Evolutionary conservation across 2,329 filamentous ascomycete species (phyloP).

Genomic region (Coniochaeta prunicola): DNA sequence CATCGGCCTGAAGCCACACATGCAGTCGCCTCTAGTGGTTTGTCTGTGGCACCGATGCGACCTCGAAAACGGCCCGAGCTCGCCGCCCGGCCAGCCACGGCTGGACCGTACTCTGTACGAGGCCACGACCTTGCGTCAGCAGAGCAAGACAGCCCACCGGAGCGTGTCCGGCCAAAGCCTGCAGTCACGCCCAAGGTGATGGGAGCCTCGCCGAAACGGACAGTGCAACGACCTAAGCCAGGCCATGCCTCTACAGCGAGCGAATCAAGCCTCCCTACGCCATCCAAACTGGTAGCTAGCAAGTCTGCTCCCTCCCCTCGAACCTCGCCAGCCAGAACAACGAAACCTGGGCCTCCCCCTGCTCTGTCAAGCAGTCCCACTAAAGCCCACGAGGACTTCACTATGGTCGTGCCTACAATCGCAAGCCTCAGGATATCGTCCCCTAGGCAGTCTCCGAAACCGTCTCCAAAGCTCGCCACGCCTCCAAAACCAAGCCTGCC

Average conservation of each 20-base stretch:
- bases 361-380: constrained; percentile 31
- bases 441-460: constrained; percentile 4
- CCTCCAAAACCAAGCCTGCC: constrained; percentile 1
- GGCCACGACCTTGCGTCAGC: constrained; percentile 35
- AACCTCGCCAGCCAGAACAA: constrained; percentile 23
- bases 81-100: constrained; percentile 53
- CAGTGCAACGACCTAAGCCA: constrained; percentile 35
- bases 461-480: constrained; percentile 6
- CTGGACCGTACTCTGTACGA: constrained; percentile 57
- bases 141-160: constrained; percentile 38
- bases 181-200: constrained; percentile 40
- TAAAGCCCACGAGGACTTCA: constrained; percentile 45
- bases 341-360: constrained; percentile 3
- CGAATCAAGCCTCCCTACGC: constrained; percentile 42
- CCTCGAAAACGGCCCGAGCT: constrained; percentile 52
- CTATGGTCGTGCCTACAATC: constrained; percentile 42
- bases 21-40: constrained; percentile 43
- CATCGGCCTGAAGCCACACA: constrained; percentile 35
- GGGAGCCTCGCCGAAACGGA: constrained; percentile 44
- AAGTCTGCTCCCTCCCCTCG: constrained; percentile 27
- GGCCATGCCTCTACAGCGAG: constrained; percentile 42
- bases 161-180: constrained; percentile 35
- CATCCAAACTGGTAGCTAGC: constrained; percentile 26
- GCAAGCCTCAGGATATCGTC: constrained; percentile 16
- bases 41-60: constrained; percentile 58